Evolutionary conservation across 2,329 filamentous ascomycete genomes (phyloP).

Genomic region (Aureobasidium sp.): DNA sequence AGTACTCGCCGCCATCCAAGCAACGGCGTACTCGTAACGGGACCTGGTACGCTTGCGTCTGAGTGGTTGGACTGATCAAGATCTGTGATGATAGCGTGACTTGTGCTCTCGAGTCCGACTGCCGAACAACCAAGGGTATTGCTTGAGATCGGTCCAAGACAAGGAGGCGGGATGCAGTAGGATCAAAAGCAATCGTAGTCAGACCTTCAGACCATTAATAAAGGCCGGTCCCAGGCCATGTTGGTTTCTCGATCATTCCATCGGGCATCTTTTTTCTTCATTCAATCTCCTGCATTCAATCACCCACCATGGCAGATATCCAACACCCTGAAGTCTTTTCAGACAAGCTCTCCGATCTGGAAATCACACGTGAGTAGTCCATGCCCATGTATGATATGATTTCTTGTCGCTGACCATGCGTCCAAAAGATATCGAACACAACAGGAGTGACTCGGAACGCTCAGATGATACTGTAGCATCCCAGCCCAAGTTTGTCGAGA

Average conservation of each 20-base stretch:
- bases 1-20: background rate
- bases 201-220: slow-evolving; percentile 1
- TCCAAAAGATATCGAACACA: slow-evolving; percentile 17
- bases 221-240: background rate
- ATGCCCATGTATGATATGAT: no score
- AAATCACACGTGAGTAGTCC: background rate
- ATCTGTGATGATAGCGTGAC: slow-evolving; percentile 11
- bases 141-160: background rate
- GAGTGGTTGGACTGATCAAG: background rate
- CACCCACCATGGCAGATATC: background rate
- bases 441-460: slow-evolving; percentile 11
- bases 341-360: slow-evolving; percentile 12
- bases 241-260: background rate
- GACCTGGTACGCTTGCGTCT: background rate
- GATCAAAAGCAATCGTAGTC: slow-evolving; percentile 1
- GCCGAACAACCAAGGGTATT: background rate
- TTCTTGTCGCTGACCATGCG: no score
- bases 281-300: background rate
- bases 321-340: background rate
- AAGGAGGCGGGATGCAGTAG: background rate
- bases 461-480: slow-evolving; percentile 14
- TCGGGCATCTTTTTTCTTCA: background rate
- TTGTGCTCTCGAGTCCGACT: background rate
- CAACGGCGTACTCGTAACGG: slow-evolving; percentile 6
- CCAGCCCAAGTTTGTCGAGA: slow-evolving; percentile 16